These are phyloP conservation scores for Triangularia verruculosa DNA, from an alignment of 2,329 filamentous ascomycete species.

Conservation along the genomic window DNA sequence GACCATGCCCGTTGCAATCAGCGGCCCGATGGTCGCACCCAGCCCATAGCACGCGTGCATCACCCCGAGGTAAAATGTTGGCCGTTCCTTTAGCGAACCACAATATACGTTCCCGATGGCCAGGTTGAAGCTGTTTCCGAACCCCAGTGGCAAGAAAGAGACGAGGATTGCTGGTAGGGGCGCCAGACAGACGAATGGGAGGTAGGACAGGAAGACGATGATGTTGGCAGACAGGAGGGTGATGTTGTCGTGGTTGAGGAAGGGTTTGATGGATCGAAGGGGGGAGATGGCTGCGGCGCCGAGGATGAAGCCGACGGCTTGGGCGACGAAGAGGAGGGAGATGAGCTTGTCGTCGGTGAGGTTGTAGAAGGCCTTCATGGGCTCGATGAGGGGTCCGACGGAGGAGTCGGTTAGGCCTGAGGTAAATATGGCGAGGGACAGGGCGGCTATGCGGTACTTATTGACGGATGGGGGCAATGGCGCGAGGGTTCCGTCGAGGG, in stretches of 20 bases:
- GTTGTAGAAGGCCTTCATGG: constrained; percentile 46
- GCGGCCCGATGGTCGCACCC: constrained; percentile 63
- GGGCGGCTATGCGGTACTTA: constrained; percentile 62
- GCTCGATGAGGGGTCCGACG: constrained; percentile 75
- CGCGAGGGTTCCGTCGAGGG: not conserved
- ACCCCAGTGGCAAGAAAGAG: constrained; percentile 66
- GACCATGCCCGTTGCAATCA: constrained; percentile 72
- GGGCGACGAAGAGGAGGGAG: constrained; percentile 77
- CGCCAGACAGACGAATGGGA: constrained; percentile 63
- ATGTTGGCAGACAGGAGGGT: constrained; percentile 54
- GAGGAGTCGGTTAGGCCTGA: constrained; percentile 73
- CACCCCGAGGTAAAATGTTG: constrained; percentile 55
- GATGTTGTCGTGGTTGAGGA: constrained; percentile 56
- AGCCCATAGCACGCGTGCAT: constrained; percentile 68
- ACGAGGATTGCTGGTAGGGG: constrained; percentile 67
- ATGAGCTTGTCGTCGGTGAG: not conserved
- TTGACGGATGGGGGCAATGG: constrained; percentile 49
- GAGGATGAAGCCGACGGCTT: constrained; percentile 71
- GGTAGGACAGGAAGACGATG: constrained; percentile 58
- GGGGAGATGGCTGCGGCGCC: constrained; percentile 68
- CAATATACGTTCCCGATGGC: constrained; percentile 60
- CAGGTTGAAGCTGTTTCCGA: constrained; percentile 55
- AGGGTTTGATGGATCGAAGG: constrained; percentile 56
- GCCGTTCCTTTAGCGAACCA: constrained; percentile 47
- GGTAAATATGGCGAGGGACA: constrained; percentile 64